Evolutionary conservation across 257 asterid species (phyloP).

Genomic region (Eucommia ulmoides): DNA sequence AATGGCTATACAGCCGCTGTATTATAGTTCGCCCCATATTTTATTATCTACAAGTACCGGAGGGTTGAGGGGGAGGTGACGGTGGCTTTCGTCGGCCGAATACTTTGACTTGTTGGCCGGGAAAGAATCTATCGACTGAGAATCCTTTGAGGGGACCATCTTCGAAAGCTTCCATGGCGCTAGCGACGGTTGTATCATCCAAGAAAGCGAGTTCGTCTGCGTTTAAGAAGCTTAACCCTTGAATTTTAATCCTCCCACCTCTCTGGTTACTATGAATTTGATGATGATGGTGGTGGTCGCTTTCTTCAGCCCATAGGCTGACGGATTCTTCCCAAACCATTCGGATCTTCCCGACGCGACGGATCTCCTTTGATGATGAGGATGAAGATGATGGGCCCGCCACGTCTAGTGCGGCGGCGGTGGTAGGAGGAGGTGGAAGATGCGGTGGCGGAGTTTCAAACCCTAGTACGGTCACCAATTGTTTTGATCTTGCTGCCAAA

Average conservation of each 20-base stretch:
- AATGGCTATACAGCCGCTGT: too few species aligned
- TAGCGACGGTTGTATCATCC: constrained; percentile 36
- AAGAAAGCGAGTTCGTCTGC: constrained; percentile 35
- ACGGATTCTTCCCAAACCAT: constrained; percentile 43
- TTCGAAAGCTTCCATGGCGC: constrained; percentile 31
- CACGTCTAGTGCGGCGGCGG: constrained; percentile 8
- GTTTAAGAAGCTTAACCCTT: constrained; percentile 23
- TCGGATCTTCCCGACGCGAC: constrained; percentile 30
- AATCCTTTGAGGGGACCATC: constrained; percentile 40
- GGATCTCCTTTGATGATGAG: constrained; percentile 15
- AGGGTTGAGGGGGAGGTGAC: constrained; percentile 12
- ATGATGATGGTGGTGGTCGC: constrained; percentile 25
- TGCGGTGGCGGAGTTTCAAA: constrained; percentile 13
- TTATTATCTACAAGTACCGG: constrained; percentile 11
- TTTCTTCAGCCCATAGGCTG: constrained; percentile 41
- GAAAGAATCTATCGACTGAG: constrained; percentile 35
- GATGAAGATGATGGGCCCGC: constrained; percentile 11
- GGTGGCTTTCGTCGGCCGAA: constrained; percentile 34
- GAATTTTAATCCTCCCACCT: constrained; percentile 29
- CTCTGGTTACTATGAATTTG: too few species aligned
- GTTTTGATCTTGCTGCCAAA: constrained; percentile 19
- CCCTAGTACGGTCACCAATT: constrained; percentile 19
- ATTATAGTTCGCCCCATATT: too few species aligned
- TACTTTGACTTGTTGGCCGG: constrained; percentile 38
- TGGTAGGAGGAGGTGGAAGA: too few species aligned